These are phyloP conservation scores for Sabuloglossum arenarium DNA, from an alignment of 495 filamentous ascomycete genomes.

Conservation along the genomic window DNA sequence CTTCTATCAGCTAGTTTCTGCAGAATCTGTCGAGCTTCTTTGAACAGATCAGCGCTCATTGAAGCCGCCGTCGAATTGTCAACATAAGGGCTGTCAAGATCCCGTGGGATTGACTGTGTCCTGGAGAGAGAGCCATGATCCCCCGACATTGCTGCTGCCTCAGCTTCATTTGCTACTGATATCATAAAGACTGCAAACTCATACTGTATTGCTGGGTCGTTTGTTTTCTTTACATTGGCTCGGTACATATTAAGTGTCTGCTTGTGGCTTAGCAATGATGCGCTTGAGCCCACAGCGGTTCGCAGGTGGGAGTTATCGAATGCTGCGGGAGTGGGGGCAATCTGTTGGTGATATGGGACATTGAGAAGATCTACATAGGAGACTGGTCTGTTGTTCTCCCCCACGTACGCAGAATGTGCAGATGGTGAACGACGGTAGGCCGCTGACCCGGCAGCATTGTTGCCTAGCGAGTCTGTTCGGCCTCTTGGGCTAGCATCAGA, in stretches of 20 bases:
- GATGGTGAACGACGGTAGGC: not conserved
- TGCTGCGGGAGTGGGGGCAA: constrained; percentile 45
- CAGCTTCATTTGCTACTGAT: constrained; percentile 52
- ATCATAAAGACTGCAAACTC: constrained; percentile 92
- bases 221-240: constrained; percentile 88
- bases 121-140: constrained; percentile 18
- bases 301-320: constrained; percentile 62
- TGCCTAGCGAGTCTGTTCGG: not conserved
- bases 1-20: constrained; percentile 67
- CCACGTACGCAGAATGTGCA: not conserved
- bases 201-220: constrained; percentile 71
- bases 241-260: constrained; percentile 96
- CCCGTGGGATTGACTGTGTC: constrained; percentile 19
- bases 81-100: constrained; percentile 20
- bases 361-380: constrained; percentile 82
- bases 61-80: constrained; percentile 15
- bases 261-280: constrained; percentile 68
- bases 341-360: constrained; percentile 70
- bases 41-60: constrained; percentile 44
- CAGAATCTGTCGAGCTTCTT: constrained; percentile 77
- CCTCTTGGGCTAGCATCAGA: not conserved
- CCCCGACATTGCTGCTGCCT: constrained; percentile 21
- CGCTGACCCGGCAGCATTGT: not conserved
- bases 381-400: constrained; percentile 45
- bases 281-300: constrained; percentile 63